Evolutionary conservation across 2,329 filamentous ascomycete genomes (phyloP).

Genomic region (Knufia fluminis): DNA sequence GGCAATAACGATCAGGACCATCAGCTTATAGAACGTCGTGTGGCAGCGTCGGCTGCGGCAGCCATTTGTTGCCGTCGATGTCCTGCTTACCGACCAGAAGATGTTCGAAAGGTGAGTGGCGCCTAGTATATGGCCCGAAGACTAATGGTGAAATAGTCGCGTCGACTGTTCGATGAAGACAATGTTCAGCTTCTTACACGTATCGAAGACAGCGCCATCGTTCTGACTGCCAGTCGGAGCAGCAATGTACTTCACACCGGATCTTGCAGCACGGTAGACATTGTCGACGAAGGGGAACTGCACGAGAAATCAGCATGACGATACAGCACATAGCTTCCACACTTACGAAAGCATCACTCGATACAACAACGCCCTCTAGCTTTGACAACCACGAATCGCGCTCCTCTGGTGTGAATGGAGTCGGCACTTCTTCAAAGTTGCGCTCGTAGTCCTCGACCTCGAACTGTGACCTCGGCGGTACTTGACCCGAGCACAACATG

Average conservation of each 20-base stretch:
- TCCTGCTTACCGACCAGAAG: too few relatives aligned
- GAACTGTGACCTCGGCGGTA: constrained; percentile 64
- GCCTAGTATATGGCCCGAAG: too few relatives aligned
- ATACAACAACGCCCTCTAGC: constrained; percentile 66
- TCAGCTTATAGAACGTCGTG: too few relatives aligned
- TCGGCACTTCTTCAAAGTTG: constrained; percentile 81
- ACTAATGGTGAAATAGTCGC: constrained; percentile 83
- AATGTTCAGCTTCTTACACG: constrained; percentile 83
- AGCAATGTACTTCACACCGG: constrained; percentile 91
- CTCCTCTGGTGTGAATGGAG: constrained; percentile 74
- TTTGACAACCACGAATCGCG: constrained; percentile 76
- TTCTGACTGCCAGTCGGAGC: constrained; percentile 69
- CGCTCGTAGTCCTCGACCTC: constrained; percentile 82
- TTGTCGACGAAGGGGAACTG: constrained; percentile 98
- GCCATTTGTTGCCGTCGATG: too few relatives aligned
- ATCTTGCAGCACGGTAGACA: constrained; percentile 80
- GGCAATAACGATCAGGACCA: too few relatives aligned
- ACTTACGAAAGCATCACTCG: constrained; percentile 90
- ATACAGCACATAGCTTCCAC: neutral
- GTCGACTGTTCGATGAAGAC: constrained; percentile 93
- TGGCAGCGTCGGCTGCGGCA: too few relatives aligned
- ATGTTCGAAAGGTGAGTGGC: too few relatives aligned
- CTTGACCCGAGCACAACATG: constrained; percentile 80
- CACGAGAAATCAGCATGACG: constrained; percentile 9
- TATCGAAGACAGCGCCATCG: constrained; percentile 53